These are phyloP conservation scores for Fusarium continuum DNA, from an alignment of 2,329 filamentous ascomycete genomes.

Conservation along the genomic window DNA sequence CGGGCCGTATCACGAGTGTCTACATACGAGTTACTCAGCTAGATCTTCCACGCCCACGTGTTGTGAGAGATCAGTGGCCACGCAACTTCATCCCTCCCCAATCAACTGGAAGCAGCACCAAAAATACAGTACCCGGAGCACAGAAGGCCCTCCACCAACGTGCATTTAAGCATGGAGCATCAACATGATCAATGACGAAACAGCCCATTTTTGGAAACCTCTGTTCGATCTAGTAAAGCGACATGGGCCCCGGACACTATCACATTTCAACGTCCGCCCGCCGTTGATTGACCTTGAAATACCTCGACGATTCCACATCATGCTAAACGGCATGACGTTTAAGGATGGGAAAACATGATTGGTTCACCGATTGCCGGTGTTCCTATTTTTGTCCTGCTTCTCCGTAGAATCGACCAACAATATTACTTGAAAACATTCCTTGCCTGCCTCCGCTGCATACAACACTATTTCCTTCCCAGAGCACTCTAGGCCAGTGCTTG, in stretches of 20 bases:
- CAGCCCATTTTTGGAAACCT: conserved; percentile 9
- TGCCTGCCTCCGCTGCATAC: not conserved
- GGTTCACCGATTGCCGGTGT: conserved; percentile 1
- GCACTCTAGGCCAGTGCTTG: conserved; percentile 20
- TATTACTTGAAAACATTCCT: conserved; percentile 2
- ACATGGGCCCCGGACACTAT: conserved; percentile 5
- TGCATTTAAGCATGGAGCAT: conserved; percentile 7
- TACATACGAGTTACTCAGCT: conserved; percentile 1
- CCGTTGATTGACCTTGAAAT: not conserved
- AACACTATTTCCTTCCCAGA: conserved; percentile 1
- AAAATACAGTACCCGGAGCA: conserved; percentile 1
- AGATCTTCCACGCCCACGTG: not conserved
- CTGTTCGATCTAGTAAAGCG: not conserved
- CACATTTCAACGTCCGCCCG: not conserved
- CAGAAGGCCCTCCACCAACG: not conserved
- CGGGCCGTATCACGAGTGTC: not conserved
- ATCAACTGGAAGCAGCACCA: conserved; percentile 5
- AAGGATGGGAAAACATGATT: not conserved
- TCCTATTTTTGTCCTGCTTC: conserved; percentile 22
- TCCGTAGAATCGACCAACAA: not conserved
- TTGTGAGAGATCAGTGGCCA: conserved; percentile 3
- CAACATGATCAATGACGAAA: not conserved
- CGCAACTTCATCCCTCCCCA: not conserved
- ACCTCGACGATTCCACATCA: conserved; percentile 1
- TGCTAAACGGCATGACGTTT: not conserved